phyloP scores from a whole-genome alignment of 495 filamentous ascomycete genomes.

The Neurospora sp. region DNA sequence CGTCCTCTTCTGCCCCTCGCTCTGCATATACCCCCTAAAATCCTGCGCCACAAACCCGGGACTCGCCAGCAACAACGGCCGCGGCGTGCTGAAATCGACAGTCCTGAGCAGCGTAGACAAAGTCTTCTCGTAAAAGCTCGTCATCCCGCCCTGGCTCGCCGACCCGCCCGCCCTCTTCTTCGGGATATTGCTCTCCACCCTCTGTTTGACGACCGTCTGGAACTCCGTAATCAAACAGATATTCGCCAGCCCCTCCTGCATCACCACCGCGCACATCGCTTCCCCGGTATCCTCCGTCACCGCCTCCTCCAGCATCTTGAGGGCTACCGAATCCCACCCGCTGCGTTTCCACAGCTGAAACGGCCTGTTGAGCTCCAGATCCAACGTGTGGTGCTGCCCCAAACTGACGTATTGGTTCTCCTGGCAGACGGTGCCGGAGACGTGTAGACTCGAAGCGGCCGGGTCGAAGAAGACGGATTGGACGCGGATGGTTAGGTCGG shows the following conservation, averaged over 20 bases:
- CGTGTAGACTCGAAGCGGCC: conserved; percentile 70
- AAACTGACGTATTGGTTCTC: conserved; percentile 79
- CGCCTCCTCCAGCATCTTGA: conserved; percentile 68
- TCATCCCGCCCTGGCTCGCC: conserved; percentile 67
- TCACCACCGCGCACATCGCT: conserved; percentile 77
- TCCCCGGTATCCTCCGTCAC: conserved; percentile 65
- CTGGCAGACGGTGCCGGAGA: conserved; percentile 67
- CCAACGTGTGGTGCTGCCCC: conserved; percentile 82
- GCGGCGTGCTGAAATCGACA: conserved; percentile 58
- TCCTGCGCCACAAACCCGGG: conserved; percentile 77
- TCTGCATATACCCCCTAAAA: conserved; percentile 73
- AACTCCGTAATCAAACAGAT: conserved; percentile 88
- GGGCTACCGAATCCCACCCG: conserved; percentile 86
- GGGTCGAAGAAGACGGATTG: conserved; percentile 85
- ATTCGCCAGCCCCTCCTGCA: conserved; percentile 91
- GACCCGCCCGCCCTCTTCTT: conserved; percentile 55
- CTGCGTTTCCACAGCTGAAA: conserved; percentile 79
- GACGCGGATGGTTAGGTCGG: conserved; percentile 70
- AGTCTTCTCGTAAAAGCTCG: conserved; percentile 70
- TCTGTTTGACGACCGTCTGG: conserved; percentile 78
- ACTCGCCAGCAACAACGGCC: conserved; percentile 77
- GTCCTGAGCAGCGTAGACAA: conserved; percentile 66
- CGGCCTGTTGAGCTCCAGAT: conserved; percentile 58
- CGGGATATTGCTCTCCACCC: conserved; percentile 74
- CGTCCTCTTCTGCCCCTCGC: conserved; percentile 53